Conservation (phyloP, 1,284 basidiomycete species). For the Cryptococcus wingfieldii region DNA sequence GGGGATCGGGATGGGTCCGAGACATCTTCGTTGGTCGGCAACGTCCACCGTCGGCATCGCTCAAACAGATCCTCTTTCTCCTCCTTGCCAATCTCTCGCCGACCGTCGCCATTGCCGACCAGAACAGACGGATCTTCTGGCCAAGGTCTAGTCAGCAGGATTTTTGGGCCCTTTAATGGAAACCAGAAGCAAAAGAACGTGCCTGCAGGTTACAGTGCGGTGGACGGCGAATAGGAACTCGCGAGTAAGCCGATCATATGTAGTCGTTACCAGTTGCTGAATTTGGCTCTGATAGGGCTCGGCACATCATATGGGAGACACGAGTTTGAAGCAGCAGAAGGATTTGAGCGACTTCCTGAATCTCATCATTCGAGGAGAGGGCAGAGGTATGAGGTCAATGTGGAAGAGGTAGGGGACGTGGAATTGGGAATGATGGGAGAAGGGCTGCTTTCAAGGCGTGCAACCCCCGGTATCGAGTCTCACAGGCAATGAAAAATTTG, state of each 20-base stretch:
- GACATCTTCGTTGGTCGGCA: slow-evolving; percentile 55
- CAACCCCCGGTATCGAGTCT: slow-evolving; percentile 8
- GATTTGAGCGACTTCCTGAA: slow-evolving; percentile 19
- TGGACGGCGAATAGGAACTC: slow-evolving; percentile 63
- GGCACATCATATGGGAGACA: slow-evolving; percentile 9
- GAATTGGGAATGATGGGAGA: slow-evolving; percentile 3
- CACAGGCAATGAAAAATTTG: background rate
- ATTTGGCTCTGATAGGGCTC: slow-evolving; percentile 13
- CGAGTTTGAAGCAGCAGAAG: slow-evolving; percentile 21
- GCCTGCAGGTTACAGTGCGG: slow-evolving; percentile 56
- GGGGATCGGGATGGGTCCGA: slow-evolving; percentile 54
- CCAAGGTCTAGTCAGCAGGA: slow-evolving; percentile 28
- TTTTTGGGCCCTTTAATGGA: slow-evolving; percentile 55
- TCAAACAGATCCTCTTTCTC: slow-evolving; percentile 31
- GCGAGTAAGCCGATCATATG: slow-evolving; percentile 51
- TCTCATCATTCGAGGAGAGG: background rate
- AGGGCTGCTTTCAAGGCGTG: background rate
- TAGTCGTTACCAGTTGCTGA: background rate
- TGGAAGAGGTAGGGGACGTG: slow-evolving; percentile 5
- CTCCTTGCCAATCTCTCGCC: slow-evolving; percentile 33
- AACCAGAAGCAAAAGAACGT: slow-evolving; percentile 27
- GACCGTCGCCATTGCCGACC: slow-evolving; percentile 28
- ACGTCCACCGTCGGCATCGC: slow-evolving; percentile 21
- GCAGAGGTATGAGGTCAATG: slow-evolving; percentile 12
- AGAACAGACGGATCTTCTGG: slow-evolving; percentile 43